These are phyloP conservation scores for Eucalyptus fibrosa DNA, from an alignment of 345 rosid species.

Conservation along the genomic window DNA sequence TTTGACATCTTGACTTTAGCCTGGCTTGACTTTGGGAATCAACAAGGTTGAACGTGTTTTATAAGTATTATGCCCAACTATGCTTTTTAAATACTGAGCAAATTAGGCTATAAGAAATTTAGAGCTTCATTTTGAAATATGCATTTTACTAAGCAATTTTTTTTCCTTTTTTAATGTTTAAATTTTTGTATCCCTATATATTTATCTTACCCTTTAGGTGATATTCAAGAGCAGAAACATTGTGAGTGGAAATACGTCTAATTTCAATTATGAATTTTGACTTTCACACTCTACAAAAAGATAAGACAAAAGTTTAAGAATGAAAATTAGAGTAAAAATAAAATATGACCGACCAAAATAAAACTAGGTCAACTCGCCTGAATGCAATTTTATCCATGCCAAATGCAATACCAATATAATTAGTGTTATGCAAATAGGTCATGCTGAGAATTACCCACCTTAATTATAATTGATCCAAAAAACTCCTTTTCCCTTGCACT, in stretches of 20 bases:
- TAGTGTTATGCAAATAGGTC: background rate
- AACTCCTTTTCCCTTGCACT: rapidly evolving
- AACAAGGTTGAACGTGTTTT: background rate
- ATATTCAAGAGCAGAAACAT: background rate
- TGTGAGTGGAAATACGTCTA: rapidly evolving
- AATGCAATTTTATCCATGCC: background rate
- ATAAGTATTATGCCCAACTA: background rate
- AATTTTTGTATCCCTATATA: no score
- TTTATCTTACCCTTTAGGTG: background rate
- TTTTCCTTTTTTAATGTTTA: no score
- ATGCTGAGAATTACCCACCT: background rate
- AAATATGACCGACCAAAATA: rapidly evolving
- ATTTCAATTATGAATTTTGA: rapidly evolving
- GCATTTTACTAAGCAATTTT: background rate
- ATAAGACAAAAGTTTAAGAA: rapidly evolving
- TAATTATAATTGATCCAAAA: background rate
- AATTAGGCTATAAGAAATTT: background rate
- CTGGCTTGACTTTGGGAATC: background rate
- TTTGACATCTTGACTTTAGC: background rate
- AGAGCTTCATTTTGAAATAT: background rate
- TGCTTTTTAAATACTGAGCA: background rate
- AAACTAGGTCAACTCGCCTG: background rate
- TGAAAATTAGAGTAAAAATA: rapidly evolving
- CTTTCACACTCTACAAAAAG: rapidly evolving
- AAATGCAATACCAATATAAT: background rate